Evolutionary conservation across 1,139 yeast species (phyloP).

Genomic region (Suhomyces anneliseae): DNA sequence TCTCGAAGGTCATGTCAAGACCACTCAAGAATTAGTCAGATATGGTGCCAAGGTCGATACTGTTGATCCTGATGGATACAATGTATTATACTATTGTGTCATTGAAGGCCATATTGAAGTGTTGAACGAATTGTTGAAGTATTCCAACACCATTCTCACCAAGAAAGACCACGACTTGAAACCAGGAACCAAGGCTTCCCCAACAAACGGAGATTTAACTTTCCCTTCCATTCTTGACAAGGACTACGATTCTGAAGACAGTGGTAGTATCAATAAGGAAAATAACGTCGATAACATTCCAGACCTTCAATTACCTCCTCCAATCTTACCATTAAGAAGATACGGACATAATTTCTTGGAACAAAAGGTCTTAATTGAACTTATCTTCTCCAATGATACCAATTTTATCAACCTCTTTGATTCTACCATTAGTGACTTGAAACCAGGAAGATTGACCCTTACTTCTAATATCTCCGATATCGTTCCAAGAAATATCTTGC

Average conservation of each 20-base stretch:
- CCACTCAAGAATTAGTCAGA: conserved; percentile 69
- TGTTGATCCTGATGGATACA: conserved; percentile 80
- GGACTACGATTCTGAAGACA: conserved; percentile 43
- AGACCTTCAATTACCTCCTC: conserved; percentile 90
- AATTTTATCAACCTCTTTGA: conserved; percentile 56
- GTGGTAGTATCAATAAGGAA: conserved; percentile 27
- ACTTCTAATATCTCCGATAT: conserved; percentile 69
- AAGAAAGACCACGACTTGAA: conserved; percentile 4
- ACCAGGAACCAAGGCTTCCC: conserved; percentile 3
- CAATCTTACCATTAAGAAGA: conserved; percentile 86
- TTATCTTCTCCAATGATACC: conserved; percentile 58
- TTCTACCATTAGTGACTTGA: conserved; percentile 39
- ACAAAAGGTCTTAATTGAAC: conserved; percentile 78
- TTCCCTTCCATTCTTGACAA: conserved; percentile 20
- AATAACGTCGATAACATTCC: conserved; percentile 74
- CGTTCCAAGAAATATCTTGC: conserved; percentile 79
- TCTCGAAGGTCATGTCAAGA: conserved; percentile 73
- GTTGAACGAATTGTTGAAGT: conserved; percentile 59
- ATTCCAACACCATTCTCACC: conserved; percentile 18
- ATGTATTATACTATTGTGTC: conserved; percentile 85
- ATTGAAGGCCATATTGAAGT: conserved; percentile 91
- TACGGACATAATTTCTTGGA: conserved; percentile 96
- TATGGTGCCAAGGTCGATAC: conserved; percentile 71
- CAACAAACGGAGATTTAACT: conserved; percentile 1
- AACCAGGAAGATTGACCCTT: conserved; percentile 66